Evolutionary conservation across 2,329 filamentous ascomycete genomes (phyloP).

Genomic region (Colletotrichum simmondsii): DNA sequence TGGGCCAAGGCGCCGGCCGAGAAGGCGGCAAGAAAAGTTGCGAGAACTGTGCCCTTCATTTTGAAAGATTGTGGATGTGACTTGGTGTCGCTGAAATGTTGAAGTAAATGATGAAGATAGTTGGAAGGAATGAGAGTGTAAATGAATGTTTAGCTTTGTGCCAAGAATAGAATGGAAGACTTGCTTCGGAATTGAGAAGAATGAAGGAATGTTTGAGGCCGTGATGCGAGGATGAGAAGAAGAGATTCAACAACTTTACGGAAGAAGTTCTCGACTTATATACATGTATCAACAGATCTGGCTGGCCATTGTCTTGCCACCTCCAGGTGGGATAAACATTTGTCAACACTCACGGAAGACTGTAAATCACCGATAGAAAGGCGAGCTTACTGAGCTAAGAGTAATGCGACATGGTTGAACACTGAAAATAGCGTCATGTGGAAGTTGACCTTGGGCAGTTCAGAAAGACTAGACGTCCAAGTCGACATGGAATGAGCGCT

Average conservation of each 20-base stretch:
- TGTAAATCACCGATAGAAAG: neutral
- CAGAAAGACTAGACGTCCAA: neutral
- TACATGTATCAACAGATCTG: neutral
- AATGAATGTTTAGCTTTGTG: neutral
- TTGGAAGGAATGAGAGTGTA: neutral
- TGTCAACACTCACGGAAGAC: neutral
- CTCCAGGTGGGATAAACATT: neutral
- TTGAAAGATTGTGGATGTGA: neutral
- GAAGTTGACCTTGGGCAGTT: neutral
- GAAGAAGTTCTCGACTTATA: neutral
- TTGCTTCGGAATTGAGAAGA: neutral
- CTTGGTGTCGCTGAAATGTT: neutral
- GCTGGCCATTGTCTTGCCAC: neutral
- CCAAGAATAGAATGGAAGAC: neutral
- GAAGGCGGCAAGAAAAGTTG: conserved; percentile 2
- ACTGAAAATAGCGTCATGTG: neutral
- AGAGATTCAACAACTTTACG: neutral
- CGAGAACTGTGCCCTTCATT: conserved; percentile 17
- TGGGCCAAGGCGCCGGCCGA: neutral
- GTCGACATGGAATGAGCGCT: too few relatives aligned
- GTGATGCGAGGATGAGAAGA: neutral
- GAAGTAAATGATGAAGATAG: neutral
- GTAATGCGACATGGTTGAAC: neutral
- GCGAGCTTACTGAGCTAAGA: neutral
- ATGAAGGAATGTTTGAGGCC: neutral